Evolutionary conservation across 441 rosid genomes (phyloP), one percentile per base, ranked within the genome.

Genomic region (Francoa sonchifolia): DNA sequence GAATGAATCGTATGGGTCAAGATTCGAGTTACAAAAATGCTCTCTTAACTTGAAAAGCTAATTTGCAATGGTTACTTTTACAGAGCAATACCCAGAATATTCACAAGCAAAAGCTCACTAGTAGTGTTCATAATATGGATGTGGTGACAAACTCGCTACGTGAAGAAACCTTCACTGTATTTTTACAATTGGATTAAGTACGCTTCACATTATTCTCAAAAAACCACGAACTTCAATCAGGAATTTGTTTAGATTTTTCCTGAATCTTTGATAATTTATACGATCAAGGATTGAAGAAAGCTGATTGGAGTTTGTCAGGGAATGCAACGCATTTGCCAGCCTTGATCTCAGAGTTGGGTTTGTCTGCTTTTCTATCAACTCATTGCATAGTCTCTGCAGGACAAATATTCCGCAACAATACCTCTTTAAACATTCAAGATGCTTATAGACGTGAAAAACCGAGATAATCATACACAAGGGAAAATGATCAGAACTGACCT

Each of bases 141-240:
- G 13, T 20, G 19, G 25, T 16, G 18, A 12, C 21, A 22, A 28
- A 32, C 19, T 42, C 26, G 2, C 26, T 37, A 42, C 8, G 1
- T 0, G 0, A 16, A 10, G 8, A 30, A 3, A 39, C n/a, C 19
- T 15, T 5, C 11, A 21, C 14, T 8, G 6, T 22, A 20, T 45
- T 26, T 46, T 4, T 3, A 7, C 16, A 25, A n/a, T n/a, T n/a
- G n/a, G n/a, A n/a, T n/a, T n/a, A n/a, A n/a, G n/a, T n/a, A n/a
- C n/a, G n/a, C n/a, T n/a, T 82, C 71, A 89, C 52, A 59, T 65
- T 44, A 75, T 82, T 57, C 78, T 72, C 50, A 90, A 51, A 58
- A 90, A 80, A 52, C 98, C 96, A 23, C 98, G 80, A 41, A 90
- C 96, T 54, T 86, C 90, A 12, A 80, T 43, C 42, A 86, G 72